Evolutionary conservation across 495 filamentous ascomycete genomes (phyloP).

Genomic region (Halenospora varia): DNA sequence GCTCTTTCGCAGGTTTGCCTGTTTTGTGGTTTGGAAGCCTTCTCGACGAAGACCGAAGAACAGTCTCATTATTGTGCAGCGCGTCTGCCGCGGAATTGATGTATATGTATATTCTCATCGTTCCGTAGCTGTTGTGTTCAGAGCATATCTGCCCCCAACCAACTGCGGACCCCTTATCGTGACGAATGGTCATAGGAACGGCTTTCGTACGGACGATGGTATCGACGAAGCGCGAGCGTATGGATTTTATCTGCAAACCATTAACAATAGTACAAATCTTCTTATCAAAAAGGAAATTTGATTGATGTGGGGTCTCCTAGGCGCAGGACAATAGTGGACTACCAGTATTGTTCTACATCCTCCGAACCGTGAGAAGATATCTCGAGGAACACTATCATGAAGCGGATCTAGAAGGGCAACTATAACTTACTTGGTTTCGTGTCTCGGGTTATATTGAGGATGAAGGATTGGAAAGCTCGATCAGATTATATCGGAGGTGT

Average conservation of each 20-base stretch:
- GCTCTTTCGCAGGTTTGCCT: conserved; percentile 37
- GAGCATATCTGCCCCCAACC: too few relatives aligned
- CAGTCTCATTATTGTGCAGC: conserved; percentile 8
- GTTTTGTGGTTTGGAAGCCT: not conserved
- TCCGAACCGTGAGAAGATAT: conserved; percentile 17
- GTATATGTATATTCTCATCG: too few relatives aligned
- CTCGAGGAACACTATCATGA: too few relatives aligned
- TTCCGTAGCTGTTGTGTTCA: too few relatives aligned
- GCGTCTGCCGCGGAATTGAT: too few relatives aligned
- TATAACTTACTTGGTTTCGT: too few relatives aligned
- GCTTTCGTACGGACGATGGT: conserved; percentile 1
- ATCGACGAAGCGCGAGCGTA: not conserved
- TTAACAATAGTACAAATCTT: conserved; percentile 14
- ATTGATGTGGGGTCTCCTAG: conserved; percentile 17
- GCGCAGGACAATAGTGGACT: conserved; percentile 8
- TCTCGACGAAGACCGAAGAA: not conserved
- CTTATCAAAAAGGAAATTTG: conserved; percentile 5
- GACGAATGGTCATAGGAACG: too few relatives aligned
- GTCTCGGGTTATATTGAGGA: too few relatives aligned
- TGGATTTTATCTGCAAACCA: conserved; percentile 8
- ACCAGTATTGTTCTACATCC: conserved; percentile 15
- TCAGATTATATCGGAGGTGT: too few relatives aligned
- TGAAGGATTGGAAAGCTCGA: too few relatives aligned
- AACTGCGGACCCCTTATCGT: too few relatives aligned
- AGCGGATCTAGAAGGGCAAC: too few relatives aligned